phyloP scores from a whole-genome alignment of 345 rosid species.

The Dimocarpus longan region DNA sequence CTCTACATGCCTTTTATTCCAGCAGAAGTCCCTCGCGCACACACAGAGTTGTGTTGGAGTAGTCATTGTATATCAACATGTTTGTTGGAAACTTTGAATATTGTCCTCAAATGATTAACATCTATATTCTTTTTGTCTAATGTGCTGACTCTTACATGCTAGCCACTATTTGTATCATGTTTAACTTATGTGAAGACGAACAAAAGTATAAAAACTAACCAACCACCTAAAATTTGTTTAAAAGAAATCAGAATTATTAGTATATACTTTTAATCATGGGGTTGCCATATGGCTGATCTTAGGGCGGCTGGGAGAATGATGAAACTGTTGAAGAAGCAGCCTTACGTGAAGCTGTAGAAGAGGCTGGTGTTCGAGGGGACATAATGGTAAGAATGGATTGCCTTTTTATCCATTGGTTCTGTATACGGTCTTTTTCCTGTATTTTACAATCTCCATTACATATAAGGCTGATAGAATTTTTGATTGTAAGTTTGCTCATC shows the following conservation, averaged over 20 bases:
- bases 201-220: too few relatives aligned
- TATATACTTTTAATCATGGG: not conserved
- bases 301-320: slow-evolving; percentile 72
- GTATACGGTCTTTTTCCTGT: not conserved
- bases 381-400: slow-evolving; percentile 38
- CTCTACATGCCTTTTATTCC: not conserved
- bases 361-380: slow-evolving; percentile 58
- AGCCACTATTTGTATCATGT: not conserved
- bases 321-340: slow-evolving; percentile 69
- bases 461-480: not conserved
- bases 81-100: not conserved
- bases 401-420: not conserved
- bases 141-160: not conserved
- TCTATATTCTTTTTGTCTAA: not conserved
- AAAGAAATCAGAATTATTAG: not conserved
- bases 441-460: not conserved
- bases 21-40: not conserved
- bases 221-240: not conserved
- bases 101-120: not conserved
- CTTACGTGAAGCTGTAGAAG: slow-evolving; percentile 56
- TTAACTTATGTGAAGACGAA: not conserved
- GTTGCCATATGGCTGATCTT: slow-evolving; percentile 13
- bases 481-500: not conserved
- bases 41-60: not conserved
- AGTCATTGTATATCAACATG: not conserved